A percentile compares a stretch with the other conserved stretches of the same genome.
Evolutionary conservation across 768 basidiomycete genomes (phyloP).

Genomic region (Filobasidium floriforme): DNA sequence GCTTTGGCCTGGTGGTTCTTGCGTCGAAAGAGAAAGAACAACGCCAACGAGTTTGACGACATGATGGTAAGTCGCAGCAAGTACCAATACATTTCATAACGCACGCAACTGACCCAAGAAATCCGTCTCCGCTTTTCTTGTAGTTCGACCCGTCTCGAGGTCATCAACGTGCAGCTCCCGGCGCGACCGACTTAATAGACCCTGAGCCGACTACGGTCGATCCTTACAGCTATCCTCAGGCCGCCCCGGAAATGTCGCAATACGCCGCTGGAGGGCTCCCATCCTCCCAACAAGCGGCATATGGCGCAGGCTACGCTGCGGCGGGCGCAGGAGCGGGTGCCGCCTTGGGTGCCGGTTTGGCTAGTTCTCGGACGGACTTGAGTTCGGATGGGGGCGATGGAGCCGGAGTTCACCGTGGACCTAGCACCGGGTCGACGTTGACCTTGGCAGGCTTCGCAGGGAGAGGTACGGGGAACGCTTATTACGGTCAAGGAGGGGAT

Average conservation of each 20-base stretch:
- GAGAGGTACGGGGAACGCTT: slow-evolving; percentile 27
- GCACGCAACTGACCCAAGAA: too few relatives aligned
- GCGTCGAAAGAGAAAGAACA: slow-evolving; percentile 28
- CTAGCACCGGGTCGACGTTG: slow-evolving; percentile 31
- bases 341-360: not conserved
- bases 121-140: not conserved
- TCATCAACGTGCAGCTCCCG: slow-evolving; percentile 31
- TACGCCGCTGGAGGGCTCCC: slow-evolving; percentile 24
- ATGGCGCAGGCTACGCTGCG: slow-evolving; percentile 7
- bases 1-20: slow-evolving; percentile 33
- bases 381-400: slow-evolving; percentile 27
- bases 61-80: slow-evolving; percentile 44
- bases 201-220: slow-evolving; percentile 28
- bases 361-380: slow-evolving; percentile 23
- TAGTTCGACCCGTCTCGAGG: slow-evolving; percentile 42
- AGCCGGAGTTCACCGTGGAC: slow-evolving; percentile 31
- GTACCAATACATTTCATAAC: not conserved
- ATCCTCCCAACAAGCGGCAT: not conserved
- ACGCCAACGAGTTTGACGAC: slow-evolving; percentile 41
- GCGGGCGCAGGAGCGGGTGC: not conserved
- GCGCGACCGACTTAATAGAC: slow-evolving; percentile 32
- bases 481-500: slow-evolving; percentile 22
- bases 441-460: slow-evolving; percentile 43
- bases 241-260: slow-evolving; percentile 39
- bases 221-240: slow-evolving; percentile 31